Conservation (phyloP, 176 grass and related monocot genomes). For the Ensete ventricosum region DNA sequence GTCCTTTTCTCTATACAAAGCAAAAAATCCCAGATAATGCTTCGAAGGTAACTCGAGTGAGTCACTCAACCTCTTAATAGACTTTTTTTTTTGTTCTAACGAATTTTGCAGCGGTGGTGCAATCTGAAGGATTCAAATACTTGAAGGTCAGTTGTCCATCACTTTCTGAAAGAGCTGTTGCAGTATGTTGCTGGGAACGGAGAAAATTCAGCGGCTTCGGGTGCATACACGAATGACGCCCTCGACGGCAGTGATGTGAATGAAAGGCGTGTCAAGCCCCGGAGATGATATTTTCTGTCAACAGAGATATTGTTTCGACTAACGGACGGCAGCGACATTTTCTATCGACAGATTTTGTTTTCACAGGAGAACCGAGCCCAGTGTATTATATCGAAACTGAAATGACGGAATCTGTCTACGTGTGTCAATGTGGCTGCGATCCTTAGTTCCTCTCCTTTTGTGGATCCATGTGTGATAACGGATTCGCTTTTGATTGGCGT, state of each 20-base stretch:
- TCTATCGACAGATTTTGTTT: too few relatives aligned
- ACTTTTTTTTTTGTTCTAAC: not conserved
- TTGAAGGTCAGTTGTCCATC: slow-evolving; percentile 12
- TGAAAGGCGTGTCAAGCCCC: slow-evolving; percentile 11
- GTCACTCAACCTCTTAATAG: not conserved
- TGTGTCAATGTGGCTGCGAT: too few relatives aligned
- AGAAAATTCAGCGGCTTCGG: not conserved
- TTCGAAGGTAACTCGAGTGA: not conserved
- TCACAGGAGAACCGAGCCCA: too few relatives aligned
- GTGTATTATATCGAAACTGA: too few relatives aligned
- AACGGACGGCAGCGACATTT: too few relatives aligned
- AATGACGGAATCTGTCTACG: too few relatives aligned
- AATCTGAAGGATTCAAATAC: slow-evolving; percentile 8
- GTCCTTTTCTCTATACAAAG: not conserved
- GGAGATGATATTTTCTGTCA: not conserved
- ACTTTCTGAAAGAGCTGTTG: not conserved
- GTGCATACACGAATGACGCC: not conserved
- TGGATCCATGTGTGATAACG: too few relatives aligned
- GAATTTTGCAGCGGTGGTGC: slow-evolving; percentile 4
- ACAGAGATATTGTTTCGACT: too few relatives aligned
- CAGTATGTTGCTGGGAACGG: not conserved
- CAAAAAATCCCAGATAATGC: not conserved
- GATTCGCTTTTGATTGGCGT: too few relatives aligned
- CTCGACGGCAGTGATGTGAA: slow-evolving; percentile 13
- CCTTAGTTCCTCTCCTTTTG: too few relatives aligned